These are phyloP conservation scores for Beauveria sp. DNA, from an alignment of 2,329 filamentous ascomycete species.

Conservation along the genomic window DNA sequence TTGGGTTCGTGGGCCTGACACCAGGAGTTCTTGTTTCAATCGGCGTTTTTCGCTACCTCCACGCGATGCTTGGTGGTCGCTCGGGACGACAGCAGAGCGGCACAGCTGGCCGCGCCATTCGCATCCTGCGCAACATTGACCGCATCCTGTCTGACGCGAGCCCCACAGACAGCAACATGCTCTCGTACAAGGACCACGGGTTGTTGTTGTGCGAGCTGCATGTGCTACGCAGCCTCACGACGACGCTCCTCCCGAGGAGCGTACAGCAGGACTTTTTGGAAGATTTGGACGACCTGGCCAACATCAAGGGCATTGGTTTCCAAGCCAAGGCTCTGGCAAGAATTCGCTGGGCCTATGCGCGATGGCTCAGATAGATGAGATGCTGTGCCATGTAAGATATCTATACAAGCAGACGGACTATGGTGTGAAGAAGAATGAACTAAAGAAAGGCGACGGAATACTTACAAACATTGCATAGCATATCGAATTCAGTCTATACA, in stretches of 20 bases:
- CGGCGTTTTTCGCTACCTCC: constrained; percentile 64
- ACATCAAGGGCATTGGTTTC: constrained; percentile 69
- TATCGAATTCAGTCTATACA: neutral
- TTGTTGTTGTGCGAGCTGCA: constrained; percentile 86
- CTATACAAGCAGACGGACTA: neutral
- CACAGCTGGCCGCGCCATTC: constrained; percentile 62
- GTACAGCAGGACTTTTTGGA: constrained; percentile 80
- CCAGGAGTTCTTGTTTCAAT: constrained; percentile 85
- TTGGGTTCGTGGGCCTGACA: constrained; percentile 92
- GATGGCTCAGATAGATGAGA: constrained; percentile 50
- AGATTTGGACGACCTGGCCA: constrained; percentile 78
- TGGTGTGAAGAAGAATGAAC: neutral
- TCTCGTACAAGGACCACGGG: constrained; percentile 90
- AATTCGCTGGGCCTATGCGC: constrained; percentile 83
- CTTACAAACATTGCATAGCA: neutral
- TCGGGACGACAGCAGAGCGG: constrained; percentile 58
- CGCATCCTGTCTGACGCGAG: constrained; percentile 63
- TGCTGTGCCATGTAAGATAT: neutral
- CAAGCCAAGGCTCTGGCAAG: constrained; percentile 75
- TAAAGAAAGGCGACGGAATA: neutral
- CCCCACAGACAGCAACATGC: constrained; percentile 63
- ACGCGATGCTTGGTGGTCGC: constrained; percentile 60
- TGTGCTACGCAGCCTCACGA: constrained; percentile 58
- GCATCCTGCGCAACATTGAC: constrained; percentile 81
- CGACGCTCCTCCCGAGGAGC: constrained; percentile 59